A percentile compares a stretch with the other conserved stretches of the same genome.
These are phyloP conservation scores for Macrolepiota fuliginosa DNA, from an alignment of 768 basidiomycete genomes.

Conservation along the genomic window DNA sequence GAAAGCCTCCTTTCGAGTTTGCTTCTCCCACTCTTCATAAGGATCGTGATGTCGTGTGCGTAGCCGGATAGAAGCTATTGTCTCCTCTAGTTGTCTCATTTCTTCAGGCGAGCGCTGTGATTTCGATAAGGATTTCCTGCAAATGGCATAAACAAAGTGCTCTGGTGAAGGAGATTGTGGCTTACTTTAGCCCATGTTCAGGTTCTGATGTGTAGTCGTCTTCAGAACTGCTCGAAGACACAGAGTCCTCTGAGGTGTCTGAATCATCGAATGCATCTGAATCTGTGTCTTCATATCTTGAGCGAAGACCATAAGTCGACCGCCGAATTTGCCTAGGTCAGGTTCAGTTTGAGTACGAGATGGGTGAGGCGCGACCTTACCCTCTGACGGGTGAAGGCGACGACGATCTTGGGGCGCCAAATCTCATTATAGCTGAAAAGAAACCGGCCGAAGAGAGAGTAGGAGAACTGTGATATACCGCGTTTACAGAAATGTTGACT, in stretches of 20 bases:
- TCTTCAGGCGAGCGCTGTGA: constrained; percentile 35
- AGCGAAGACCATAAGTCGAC: constrained; percentile 54
- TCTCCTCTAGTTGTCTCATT: constrained; percentile 43
- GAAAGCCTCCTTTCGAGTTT: constrained; percentile 49
- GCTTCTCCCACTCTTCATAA: constrained; percentile 57
- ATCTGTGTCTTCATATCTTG: constrained; percentile 42
- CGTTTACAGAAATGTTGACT: too few species aligned
- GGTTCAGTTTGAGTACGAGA: constrained; percentile 4
- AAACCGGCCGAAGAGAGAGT: neutral
- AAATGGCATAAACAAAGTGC: constrained; percentile 14
- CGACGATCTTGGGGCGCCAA: constrained; percentile 48
- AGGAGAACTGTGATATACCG: too few species aligned
- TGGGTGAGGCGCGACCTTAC: constrained; percentile 20
- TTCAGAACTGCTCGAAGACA: constrained; percentile 18
- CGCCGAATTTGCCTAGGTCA: constrained; percentile 26
- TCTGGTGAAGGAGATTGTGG: constrained; percentile 18
- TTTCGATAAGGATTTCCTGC: constrained; percentile 21
- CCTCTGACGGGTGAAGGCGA: constrained; percentile 48
- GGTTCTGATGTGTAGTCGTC: constrained; percentile 27
- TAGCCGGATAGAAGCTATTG: constrained; percentile 49
- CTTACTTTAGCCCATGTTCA: constrained; percentile 23
- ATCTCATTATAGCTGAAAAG: constrained; percentile 38
- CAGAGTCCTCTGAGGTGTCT: constrained; percentile 21
- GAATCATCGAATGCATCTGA: constrained; percentile 16
- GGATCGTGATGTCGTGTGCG: constrained; percentile 52